phyloP scores from a whole-genome alignment of 305 asterid species.

The Caryopteris hybrid region DNA sequence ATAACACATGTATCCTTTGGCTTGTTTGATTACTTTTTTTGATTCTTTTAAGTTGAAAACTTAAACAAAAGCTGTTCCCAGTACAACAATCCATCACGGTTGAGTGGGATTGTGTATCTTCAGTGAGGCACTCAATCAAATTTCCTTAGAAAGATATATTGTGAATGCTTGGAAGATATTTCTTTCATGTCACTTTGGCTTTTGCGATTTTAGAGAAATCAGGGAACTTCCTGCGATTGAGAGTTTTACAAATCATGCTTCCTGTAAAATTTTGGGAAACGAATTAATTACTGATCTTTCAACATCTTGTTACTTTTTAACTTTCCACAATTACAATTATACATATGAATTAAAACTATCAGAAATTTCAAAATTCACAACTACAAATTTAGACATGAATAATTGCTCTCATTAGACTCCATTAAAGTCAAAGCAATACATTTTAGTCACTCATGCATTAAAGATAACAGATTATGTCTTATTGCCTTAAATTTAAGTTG shows the following conservation, averaged over 20 bases:
- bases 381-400: background rate
- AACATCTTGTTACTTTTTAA: background rate
- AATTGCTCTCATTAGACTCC: background rate
- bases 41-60: background rate
- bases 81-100: background rate
- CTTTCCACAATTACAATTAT: too few species aligned
- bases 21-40: background rate
- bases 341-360: too few species aligned
- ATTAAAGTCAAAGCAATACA: background rate
- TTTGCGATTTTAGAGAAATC: background rate
- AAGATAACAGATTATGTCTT: background rate
- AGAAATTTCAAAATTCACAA: too few species aligned
- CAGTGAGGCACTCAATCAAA: background rate
- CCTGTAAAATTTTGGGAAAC: background rate
- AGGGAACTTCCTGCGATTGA: background rate
- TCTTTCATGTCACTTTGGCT: background rate
- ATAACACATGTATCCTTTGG: background rate
- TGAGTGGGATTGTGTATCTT: background rate
- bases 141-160: background rate
- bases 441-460: background rate
- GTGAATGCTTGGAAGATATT: background rate
- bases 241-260: background rate
- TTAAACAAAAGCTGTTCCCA: background rate
- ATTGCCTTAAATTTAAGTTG: background rate
- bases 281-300: background rate